Evolutionary conservation across 805 yeast species (phyloP).

Genomic region (Saturnispora saitoi): DNA sequence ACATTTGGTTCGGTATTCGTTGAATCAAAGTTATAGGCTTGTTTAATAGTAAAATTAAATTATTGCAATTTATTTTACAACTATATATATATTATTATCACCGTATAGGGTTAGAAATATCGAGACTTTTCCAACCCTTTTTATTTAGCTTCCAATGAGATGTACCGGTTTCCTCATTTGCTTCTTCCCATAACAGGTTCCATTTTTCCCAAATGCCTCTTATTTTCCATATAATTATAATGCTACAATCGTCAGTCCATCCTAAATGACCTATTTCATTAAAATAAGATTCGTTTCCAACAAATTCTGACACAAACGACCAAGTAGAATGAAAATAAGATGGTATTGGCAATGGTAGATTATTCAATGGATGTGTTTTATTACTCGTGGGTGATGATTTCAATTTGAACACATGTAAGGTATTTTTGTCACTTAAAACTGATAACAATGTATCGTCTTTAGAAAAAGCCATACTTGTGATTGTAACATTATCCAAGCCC

Average conservation of each 20-base stretch:
- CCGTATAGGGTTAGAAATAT: not conserved
- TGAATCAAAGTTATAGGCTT: constrained; percentile 16
- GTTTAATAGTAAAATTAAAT: not conserved
- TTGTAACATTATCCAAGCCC: constrained; percentile 77
- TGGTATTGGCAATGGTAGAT: constrained; percentile 40
- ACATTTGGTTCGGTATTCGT: not conserved
- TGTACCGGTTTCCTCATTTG: constrained; percentile 38
- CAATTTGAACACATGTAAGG: constrained; percentile 71
- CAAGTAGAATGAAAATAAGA: constrained; percentile 76
- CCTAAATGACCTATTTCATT: constrained; percentile 46
- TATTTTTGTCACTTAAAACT: constrained; percentile 79
- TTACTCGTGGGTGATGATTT: constrained; percentile 13
- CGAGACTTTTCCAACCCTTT: constrained; percentile 63
- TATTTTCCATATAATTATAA: constrained; percentile 67
- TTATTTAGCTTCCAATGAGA: constrained; percentile 48
- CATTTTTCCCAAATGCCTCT: constrained; percentile 84
- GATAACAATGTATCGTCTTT: constrained; percentile 72
- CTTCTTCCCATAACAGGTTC: constrained; percentile 80
- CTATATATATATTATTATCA: not conserved
- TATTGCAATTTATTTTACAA: not conserved
- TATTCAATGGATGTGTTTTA: constrained; percentile 51
- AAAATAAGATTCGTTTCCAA: constrained; percentile 26
- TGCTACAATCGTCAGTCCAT: constrained; percentile 68
- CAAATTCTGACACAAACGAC: constrained; percentile 74
- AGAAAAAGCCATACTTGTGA: constrained; percentile 78